Conservation (phyloP, 179 eudicot species). For the Silene vulgaris region DNA sequence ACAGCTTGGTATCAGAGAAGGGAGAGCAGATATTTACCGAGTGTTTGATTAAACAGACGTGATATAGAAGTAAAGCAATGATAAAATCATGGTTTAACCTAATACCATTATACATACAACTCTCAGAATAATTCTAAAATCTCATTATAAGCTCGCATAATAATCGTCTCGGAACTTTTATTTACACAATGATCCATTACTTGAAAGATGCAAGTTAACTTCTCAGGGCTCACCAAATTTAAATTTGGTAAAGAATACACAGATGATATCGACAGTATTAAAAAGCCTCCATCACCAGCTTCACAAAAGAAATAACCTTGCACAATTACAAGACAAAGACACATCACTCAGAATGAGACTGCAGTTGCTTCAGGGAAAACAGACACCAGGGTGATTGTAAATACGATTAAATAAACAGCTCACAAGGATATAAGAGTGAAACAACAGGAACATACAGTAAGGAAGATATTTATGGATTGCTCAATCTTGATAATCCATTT, state of each 20-base stretch:
- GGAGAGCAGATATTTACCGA: background rate
- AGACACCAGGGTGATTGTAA: background rate
- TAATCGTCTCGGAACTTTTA: background rate
- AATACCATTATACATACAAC: background rate
- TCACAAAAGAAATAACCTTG: background rate
- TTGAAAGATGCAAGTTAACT: conserved; percentile 1
- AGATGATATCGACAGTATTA: too few relatives aligned
- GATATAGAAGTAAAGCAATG: background rate
- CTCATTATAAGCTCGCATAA: background rate
- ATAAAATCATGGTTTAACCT: background rate
- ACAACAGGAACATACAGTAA: conserved; percentile 46
- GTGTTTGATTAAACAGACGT: background rate
- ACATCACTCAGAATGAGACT: background rate
- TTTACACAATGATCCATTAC: conserved; percentile 1
- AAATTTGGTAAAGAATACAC: background rate
- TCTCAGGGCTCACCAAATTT: background rate
- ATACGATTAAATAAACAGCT: background rate
- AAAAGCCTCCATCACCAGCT: background rate
- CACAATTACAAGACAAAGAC: conserved; percentile 1
- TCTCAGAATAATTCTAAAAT: background rate
- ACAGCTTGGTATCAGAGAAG: background rate
- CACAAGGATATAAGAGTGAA: conserved; percentile 12
- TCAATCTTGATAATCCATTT: conserved; percentile 67
- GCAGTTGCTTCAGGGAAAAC: background rate
- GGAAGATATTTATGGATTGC: conserved; percentile 74